phyloP scores from a whole-genome alignment of 306 rosid species.

The Luffa acutangula region DNA sequence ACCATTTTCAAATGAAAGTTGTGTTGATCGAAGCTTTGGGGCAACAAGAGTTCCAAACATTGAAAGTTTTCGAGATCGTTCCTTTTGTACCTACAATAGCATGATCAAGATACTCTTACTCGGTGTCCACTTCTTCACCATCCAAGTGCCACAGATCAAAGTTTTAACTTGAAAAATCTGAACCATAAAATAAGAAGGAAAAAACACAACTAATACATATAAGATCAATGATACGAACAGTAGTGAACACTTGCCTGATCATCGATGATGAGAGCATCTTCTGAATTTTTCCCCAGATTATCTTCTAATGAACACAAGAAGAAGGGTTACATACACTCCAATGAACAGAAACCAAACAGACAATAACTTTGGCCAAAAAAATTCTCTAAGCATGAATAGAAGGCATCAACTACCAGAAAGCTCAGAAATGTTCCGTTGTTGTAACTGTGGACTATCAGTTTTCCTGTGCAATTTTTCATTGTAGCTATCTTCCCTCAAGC shows the following conservation, averaged over 20 bases:
- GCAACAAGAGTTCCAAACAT: slow-evolving; percentile 74
- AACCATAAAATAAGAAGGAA: not conserved
- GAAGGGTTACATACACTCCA: not conserved
- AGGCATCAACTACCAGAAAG: slow-evolving; percentile 20
- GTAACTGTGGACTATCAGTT: slow-evolving; percentile 24
- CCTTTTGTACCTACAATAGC: slow-evolving; percentile 43
- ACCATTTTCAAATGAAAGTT: slow-evolving; percentile 85
- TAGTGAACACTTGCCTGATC: slow-evolving; percentile 5
- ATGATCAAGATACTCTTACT: slow-evolving; percentile 13
- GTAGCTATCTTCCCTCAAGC: slow-evolving; percentile 14
- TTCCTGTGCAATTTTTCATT: slow-evolving; percentile 9
- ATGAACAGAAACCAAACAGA: not conserved
- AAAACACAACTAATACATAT: not conserved
- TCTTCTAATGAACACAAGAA: not conserved
- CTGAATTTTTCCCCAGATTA: not conserved
- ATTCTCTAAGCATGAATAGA: not conserved
- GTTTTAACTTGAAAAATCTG: not conserved
- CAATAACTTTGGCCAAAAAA: not conserved
- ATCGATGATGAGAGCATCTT: slow-evolving; percentile 7
- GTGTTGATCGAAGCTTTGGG: slow-evolving; percentile 80
- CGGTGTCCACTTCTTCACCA: not conserved
- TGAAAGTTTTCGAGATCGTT: slow-evolving; percentile 49
- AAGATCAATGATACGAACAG: not conserved
- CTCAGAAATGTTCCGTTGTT: slow-evolving; percentile 24
- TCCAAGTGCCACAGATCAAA: slow-evolving; percentile 8